Percentiles rank a stretch among this genome's conserved stretches.
These are phyloP conservation scores for Ailanthus altissimus DNA, from an alignment of 345 rosid genomes.

Conservation along the genomic window DNA sequence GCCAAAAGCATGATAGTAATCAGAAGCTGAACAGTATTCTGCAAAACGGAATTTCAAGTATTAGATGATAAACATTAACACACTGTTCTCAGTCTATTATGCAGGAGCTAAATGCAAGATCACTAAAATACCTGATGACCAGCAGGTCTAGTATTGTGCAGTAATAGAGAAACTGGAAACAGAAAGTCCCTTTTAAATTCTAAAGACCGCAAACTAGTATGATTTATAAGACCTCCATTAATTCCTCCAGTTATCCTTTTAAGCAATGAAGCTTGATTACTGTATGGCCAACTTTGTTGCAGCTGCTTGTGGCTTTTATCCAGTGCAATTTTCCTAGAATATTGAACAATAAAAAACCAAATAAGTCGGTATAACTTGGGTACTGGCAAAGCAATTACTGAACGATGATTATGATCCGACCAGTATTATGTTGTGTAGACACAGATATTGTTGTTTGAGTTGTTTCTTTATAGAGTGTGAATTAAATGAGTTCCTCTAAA, in stretches of 20 bases:
- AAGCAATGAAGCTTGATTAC: slow-evolving; percentile 70
- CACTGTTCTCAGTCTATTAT: slow-evolving; percentile 5
- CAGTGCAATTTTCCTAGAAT: slow-evolving; percentile 50
- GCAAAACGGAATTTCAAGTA: slow-evolving; percentile 36
- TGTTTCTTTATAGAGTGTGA: not conserved
- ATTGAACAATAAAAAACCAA: slow-evolving; percentile 21
- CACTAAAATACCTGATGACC: slow-evolving; percentile 74
- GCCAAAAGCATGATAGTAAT: slow-evolving; percentile 82
- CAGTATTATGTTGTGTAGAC: not conserved
- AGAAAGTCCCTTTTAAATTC: slow-evolving; percentile 70
- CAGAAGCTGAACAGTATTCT: slow-evolving; percentile 78
- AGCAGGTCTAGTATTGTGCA: slow-evolving; percentile 85
- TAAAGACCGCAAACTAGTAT: slow-evolving; percentile 68
- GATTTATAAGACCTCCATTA: slow-evolving; percentile 83
- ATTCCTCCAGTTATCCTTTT: slow-evolving; percentile 87
- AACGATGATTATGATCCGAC: not conserved
- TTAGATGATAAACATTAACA: slow-evolving; percentile 13
- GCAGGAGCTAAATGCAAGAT: slow-evolving; percentile 9
- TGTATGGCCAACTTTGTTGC: slow-evolving; percentile 55
- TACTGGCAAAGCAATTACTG: not conserved
- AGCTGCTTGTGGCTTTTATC: slow-evolving; percentile 50
- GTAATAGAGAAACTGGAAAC: slow-evolving; percentile 73
- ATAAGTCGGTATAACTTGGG: slow-evolving; percentile 15
- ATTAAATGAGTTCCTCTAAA: not conserved
- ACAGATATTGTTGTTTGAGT: not conserved